phyloP scores from a whole-genome alignment of 768 basidiomycete genomes.

The Psilocybe subaeruginosa region DNA sequence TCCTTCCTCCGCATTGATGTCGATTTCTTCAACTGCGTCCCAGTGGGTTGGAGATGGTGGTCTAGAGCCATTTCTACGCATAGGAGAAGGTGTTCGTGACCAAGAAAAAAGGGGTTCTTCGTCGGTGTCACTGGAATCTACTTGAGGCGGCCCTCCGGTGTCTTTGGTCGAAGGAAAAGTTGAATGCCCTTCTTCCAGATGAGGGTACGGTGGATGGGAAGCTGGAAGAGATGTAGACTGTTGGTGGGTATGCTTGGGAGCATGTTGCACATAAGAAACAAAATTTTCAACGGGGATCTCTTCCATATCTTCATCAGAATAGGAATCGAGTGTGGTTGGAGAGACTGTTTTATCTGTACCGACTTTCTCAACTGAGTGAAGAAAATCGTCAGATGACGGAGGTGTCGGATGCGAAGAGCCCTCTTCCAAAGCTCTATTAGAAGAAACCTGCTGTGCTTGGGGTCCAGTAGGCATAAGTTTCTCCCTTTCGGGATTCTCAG shows the following conservation, averaged over 20 bases:
- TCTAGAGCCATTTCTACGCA: slow-evolving; percentile 4
- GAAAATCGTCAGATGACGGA: not conserved
- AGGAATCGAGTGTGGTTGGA: not conserved
- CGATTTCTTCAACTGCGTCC: slow-evolving; percentile 89
- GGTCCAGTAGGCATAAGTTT: too few species aligned
- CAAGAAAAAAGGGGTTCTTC: slow-evolving; percentile 25
- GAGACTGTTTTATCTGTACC: too few species aligned
- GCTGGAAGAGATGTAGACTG: not conserved
- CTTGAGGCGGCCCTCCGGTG: not conserved
- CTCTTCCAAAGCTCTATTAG: too few species aligned
- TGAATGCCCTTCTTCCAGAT: not conserved
- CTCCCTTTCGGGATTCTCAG: too few species aligned
- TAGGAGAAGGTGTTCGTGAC: slow-evolving; percentile 32
- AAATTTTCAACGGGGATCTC: slow-evolving; percentile 27
- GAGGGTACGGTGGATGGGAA: not conserved
- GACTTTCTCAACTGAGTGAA: not conserved
- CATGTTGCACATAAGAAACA: not conserved
- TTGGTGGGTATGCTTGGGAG: not conserved
- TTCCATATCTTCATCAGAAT: slow-evolving; percentile 37
- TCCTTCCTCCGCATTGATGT: slow-evolving; percentile 75
- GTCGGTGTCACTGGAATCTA: not conserved
- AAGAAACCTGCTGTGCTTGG: too few species aligned
- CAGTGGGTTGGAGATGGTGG: slow-evolving; percentile 44
- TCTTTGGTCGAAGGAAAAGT: not conserved
- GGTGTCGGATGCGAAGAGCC: not conserved